Evolutionary conservation across 2,329 filamentous ascomycete species (phyloP).

Genomic region (Fusarium stilboides): DNA sequence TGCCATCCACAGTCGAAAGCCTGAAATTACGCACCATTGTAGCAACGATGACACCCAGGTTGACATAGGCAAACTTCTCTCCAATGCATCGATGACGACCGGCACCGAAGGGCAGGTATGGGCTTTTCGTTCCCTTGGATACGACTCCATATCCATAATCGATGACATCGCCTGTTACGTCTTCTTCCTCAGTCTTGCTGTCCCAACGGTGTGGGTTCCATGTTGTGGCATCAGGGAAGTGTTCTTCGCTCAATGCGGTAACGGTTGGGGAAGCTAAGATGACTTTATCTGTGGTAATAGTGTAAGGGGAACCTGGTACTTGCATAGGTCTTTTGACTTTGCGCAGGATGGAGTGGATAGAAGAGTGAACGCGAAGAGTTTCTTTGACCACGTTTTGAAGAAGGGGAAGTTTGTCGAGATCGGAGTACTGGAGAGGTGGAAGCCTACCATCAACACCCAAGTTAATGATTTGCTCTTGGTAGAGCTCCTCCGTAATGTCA

Average conservation of each 20-base stretch:
- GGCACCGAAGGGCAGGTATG: conserved; percentile 78
- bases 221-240: conserved; percentile 65
- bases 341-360: conserved; percentile 82
- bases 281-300: conserved; percentile 67
- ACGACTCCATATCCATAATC: conserved; percentile 53
- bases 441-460: conserved; percentile 65
- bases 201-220: conserved; percentile 55
- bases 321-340: conserved; percentile 78
- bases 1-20: conserved; percentile 70
- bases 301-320: conserved; percentile 69
- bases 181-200: conserved; percentile 22
- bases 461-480: conserved; percentile 73
- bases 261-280: conserved; percentile 62
- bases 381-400: conserved; percentile 78
- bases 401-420: conserved; percentile 73
- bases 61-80: conserved; percentile 82
- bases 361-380: conserved; percentile 78
- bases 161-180: conserved; percentile 35
- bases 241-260: conserved; percentile 64
- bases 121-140: conserved; percentile 55
- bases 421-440: conserved; percentile 70
- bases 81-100: conserved; percentile 82
- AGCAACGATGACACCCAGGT: conserved; percentile 75
- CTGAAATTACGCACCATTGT: conserved; percentile 74
- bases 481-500: conserved; percentile 78